Evolutionary conservation across 495 filamentous ascomycete genomes (phyloP).

Genomic region (Xylaria telfairii): DNA sequence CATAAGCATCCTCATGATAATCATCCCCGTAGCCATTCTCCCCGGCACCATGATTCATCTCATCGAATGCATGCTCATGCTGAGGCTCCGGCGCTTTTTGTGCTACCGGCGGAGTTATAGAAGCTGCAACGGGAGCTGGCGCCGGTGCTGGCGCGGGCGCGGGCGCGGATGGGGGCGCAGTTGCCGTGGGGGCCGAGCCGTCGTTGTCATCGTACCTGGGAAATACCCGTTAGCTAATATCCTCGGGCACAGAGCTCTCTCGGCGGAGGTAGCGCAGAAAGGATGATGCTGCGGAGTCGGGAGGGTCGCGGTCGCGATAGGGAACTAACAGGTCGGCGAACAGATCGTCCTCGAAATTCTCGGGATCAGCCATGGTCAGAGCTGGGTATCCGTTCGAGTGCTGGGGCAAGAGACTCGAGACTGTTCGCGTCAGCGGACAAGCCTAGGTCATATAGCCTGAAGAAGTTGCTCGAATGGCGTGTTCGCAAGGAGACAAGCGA

Average conservation of each 20-base stretch:
- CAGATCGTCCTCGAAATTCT: slow-evolving; percentile 95
- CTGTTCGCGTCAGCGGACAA: background rate
- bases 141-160: slow-evolving; percentile 27
- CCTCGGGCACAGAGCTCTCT: too few relatives aligned
- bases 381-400: background rate
- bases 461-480: background rate
- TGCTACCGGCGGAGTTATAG: slow-evolving; percentile 24
- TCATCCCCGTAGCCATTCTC: slow-evolving; percentile 62
- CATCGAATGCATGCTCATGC: slow-evolving; percentile 26
- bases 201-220: slow-evolving; percentile 89
- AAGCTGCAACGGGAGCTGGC: slow-evolving; percentile 21
- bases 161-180: slow-evolving; percentile 41
- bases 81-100: slow-evolving; percentile 30
- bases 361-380: slow-evolving; percentile 77
- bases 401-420: background rate
- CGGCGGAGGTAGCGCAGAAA: background rate
- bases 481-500: background rate
- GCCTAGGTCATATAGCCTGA: background rate
- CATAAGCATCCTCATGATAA: slow-evolving; percentile 59
- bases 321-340: slow-evolving; percentile 92
- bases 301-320: background rate
- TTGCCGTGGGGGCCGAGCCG: slow-evolving; percentile 39
- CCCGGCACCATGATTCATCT: slow-evolving; percentile 38
- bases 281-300: background rate
- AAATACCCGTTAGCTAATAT: background rate